Base-by-base conservation (phyloP, 2,329 filamentous ascomycete species). In the Botrytis byssoidea region DNA sequence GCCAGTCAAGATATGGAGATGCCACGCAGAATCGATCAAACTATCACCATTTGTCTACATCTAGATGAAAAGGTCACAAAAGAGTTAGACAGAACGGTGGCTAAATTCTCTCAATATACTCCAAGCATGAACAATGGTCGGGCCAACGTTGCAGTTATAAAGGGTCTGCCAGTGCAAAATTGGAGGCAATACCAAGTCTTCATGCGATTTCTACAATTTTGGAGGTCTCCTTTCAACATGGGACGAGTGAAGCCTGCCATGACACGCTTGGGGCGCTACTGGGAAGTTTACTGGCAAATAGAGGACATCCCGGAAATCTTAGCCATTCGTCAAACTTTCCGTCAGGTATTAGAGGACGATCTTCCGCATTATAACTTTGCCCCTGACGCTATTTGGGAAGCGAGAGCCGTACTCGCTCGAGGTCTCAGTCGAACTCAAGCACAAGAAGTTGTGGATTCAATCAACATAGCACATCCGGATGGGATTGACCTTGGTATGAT, bases 121-220 rank as follows among this genome's bases (percentile, higher is more conserved):
- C 40, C 64, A 51, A 35, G 20, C 18, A 60, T 73, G 42, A 73
- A 60, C 32, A 40, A 60, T 42, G 40, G 64, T n/a, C 64, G 64
- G 22, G 35, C 20, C 20, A 73, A 73, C 7, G 37, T 73, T 46
- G 12, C 64, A 48, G 14, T 73, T 20, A 29, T 69, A n/a, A 69
- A 60, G 42, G 51, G 51, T 10, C 37, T 73, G 16, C 71, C 71
- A 46, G 71, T 46, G n/a, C 51, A 59, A 46, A 16, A 73, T 68
- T 73, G 71, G 71, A 60, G 64, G 42, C 66, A 57, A 40, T 73
- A 73, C 65, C 71, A 73, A 61, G 4, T 46, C 0, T 46, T 73
- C 32, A 59, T 73, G 40, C 64, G 64, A 25, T 40, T 69, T 35
- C 32, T 69, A 2, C 66, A n/a, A 37, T 29, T 46, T 29, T 69